Evolutionary conservation across 768 basidiomycete species (phyloP), one percentile per base, ranked within the genome.

Genomic region (Lentinula sp.): DNA sequence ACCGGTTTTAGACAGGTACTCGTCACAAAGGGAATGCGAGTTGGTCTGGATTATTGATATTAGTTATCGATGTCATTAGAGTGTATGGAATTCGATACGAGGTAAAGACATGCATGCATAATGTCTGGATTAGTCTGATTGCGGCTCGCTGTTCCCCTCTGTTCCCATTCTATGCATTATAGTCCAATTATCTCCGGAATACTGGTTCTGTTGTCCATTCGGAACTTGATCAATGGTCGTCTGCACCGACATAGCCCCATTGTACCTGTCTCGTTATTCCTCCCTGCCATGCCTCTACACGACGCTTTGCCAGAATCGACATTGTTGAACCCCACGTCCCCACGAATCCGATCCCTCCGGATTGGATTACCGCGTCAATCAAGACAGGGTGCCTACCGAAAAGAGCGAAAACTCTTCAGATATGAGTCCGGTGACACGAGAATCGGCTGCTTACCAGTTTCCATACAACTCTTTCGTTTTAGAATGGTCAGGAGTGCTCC

Each of bases 291-390:
- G 85, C 81, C 65, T 84, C 74, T 28, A 87, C 87, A 28, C 90
- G 77, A n/a, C 85, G 80, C 18, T 78, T 77, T 6, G 88, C 86
- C 35, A 91, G 64, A 49, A 83, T 73, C 2, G 86, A 85, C 83
- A 90, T 89, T 4, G 90, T 91, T 37, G 88, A 90, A 45, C 76
- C 67, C 64, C 87, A 81, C 1, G 88, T 90, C 8, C 88, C 90
- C 13, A 92, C 82, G 66, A 91, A 86, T 1, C 88, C 90, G 10
- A 76, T 69, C 20, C 84, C 88, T 42, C 73, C 74, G 0, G 87
- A 86, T 66, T 91, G 90, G 60, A 90, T 81, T 8, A 82, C 84
- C 3, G 87, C 86, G 66, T 91, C 89, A 55, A 91, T 79, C 54
- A 91, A 72, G n/a, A 87, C 73, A 12, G 88, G 86, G 70, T 88